A percentile compares a stretch with the other conserved stretches of the same genome.
Evolutionary conservation across 352 stramenopile species (phyloP).

Genomic region (Aphanomyces astaci): DNA sequence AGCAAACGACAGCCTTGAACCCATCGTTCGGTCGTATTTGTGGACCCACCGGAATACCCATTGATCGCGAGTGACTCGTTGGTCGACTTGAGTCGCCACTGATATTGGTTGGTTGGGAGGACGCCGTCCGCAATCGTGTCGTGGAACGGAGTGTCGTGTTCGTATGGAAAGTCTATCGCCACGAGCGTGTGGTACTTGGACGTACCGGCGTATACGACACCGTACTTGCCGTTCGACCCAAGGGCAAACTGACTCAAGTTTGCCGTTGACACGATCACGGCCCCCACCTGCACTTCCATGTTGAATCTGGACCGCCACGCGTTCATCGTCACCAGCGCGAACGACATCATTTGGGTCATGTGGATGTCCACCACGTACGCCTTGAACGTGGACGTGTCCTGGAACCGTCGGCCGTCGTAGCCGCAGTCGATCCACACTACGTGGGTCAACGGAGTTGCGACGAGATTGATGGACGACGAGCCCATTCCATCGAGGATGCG

Average conservation of each 20-base stretch:
- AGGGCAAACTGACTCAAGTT: background rate
- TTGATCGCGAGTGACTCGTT: conserved; percentile 3
- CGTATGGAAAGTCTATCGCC: conserved; percentile 2
- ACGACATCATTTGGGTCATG: background rate
- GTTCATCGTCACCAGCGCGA: background rate
- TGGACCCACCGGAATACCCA: background rate
- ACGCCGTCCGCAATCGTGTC: background rate
- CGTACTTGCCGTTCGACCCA: background rate
- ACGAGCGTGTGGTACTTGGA: background rate
- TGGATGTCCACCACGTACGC: background rate
- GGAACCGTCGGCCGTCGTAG: conserved; percentile 3
- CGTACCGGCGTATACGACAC: background rate
- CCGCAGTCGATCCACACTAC: conserved; percentile 15
- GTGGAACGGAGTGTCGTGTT: background rate
- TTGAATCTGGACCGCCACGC: background rate
- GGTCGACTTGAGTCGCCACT: background rate
- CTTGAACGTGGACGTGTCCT: conserved; percentile 17
- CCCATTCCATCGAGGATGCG: conserved; percentile 1
- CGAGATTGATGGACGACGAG: background rate
- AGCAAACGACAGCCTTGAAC: too few relatives aligned
- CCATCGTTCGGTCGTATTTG: too few relatives aligned
- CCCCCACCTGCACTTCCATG: background rate
- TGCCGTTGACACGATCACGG: background rate
- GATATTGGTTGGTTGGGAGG: background rate
- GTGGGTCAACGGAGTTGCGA: background rate